Evolutionary conservation across 345 rosid species (phyloP).

Genomic region (Boechera retrofracta): DNA sequence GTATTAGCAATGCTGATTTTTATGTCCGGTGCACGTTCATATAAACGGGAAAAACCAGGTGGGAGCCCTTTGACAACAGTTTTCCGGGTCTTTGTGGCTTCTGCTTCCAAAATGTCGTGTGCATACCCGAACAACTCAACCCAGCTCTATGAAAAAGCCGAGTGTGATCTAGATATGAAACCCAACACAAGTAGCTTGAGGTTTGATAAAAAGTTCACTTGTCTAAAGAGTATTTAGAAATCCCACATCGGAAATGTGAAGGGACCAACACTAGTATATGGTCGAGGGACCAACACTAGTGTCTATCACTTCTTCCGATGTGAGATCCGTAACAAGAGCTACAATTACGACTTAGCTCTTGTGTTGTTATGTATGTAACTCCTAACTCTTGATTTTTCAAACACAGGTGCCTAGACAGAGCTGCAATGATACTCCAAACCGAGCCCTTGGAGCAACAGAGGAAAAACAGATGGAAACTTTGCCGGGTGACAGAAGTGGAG

Average conservation of each 20-base stretch:
- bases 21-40: conserved; percentile 37
- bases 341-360: background rate
- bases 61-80: conserved; percentile 49
- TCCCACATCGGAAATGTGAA: background rate
- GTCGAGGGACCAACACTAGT: too few relatives aligned
- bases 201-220: conserved; percentile 9
- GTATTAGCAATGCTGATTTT: conserved; percentile 47
- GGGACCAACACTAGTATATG: background rate
- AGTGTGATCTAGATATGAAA: background rate
- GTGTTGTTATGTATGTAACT: conserved; percentile 13
- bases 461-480: conserved; percentile 52
- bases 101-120: conserved; percentile 41
- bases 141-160: conserved; percentile 41
- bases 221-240: background rate
- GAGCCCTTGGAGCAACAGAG: conserved; percentile 41
- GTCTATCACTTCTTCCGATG: background rate
- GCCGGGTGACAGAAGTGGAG: conserved; percentile 53
- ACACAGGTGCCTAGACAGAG: conserved; percentile 48
- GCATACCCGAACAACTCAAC: conserved; percentile 13
- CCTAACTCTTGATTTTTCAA: background rate
- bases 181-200: conserved; percentile 42
- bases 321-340: background rate
- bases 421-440: conserved; percentile 46
- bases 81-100: conserved; percentile 46
- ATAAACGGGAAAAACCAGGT: conserved; percentile 29